Base-by-base conservation (phyloP, 78 protist species). In the Chrysochromulina parva region DNA sequence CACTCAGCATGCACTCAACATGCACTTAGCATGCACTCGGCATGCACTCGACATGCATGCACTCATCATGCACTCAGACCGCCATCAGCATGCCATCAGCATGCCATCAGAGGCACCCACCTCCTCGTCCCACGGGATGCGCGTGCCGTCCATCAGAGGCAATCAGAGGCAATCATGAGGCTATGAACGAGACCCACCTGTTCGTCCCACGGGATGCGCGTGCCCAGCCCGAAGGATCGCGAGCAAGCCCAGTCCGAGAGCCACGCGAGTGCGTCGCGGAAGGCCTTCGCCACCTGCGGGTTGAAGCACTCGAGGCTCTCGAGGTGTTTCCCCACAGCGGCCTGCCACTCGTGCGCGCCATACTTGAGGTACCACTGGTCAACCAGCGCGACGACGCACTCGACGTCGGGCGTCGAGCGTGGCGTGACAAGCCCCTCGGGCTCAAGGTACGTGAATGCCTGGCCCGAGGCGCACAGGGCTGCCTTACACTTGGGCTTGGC, bases 301-400 rank as follows among this genome's bases (percentile, higher is more conserved):
- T 88, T 48, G 71, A 82, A 95, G 78, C 76, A 1, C 50, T 95
- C 93, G 62, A 98, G 76, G 65, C 57, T 62, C 87, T 88, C 78
- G n/a, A 94, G 13, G 90, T 92, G 93, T n/a, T 86, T 52, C 59
- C 10, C 47, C 10, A 92, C 96, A 60, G 52, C 24, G 20, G 19
- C 60, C 58, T 86, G 71, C 99, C 99, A 99, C 88, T 94, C 93
- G 14, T 55, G 95, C 73, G 96, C 98, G 73, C 99, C 99, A 88
- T 99, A 99, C 88, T 93, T 92, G 78, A 99, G 65, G 97, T 94
- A 99, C 99, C 99, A 99, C 93, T 99, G 99, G 93, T 98, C 99
- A 54, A 92, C 58, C 48, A 97, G 85, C 53, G 98, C 96, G 19
- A 98, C 99, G 13, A 99, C 99, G 93, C 99, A 99, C 92, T 95